These are phyloP conservation scores for Acer yangbiense DNA, from an alignment of 345 rosid genomes.

Conservation along the genomic window DNA sequence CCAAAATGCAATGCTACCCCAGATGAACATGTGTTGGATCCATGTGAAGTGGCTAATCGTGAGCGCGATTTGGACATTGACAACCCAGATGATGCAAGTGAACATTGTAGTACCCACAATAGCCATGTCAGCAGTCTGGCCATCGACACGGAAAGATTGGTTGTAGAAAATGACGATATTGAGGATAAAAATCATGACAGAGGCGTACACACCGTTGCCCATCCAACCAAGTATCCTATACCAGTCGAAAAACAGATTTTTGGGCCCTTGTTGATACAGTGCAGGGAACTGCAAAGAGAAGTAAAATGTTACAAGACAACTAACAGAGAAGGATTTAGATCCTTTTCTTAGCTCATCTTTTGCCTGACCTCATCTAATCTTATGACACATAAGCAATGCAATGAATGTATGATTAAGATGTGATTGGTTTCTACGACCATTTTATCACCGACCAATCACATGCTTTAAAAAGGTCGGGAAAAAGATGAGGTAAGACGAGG, in stretches of 20 bases:
- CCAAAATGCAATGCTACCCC: slow-evolving; percentile 93
- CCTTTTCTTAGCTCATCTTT: too few species aligned
- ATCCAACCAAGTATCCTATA: slow-evolving; percentile 89
- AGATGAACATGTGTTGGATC: slow-evolving; percentile 86
- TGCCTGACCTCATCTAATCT: too few species aligned
- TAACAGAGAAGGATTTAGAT: background rate
- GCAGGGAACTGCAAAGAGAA: slow-evolving; percentile 81
- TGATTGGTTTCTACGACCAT: too few species aligned
- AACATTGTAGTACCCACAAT: slow-evolving; percentile 89
- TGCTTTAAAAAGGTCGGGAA: too few species aligned
- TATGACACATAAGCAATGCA: too few species aligned
- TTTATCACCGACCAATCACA: too few species aligned
- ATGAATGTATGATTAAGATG: too few species aligned
- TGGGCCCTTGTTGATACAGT: slow-evolving; percentile 91
- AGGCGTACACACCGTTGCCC: slow-evolving; percentile 79
- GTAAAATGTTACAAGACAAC: slow-evolving; percentile 8
- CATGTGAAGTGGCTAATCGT: slow-evolving; percentile 95
- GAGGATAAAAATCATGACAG: slow-evolving; percentile 75
- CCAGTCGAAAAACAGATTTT: slow-evolving; percentile 92
- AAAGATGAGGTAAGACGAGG: too few species aligned
- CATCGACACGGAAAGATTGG: slow-evolving; percentile 70
- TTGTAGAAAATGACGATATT: slow-evolving; percentile 61
- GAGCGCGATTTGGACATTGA: slow-evolving; percentile 87
- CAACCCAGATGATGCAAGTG: slow-evolving; percentile 92
- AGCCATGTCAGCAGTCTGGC: slow-evolving; percentile 91